Evolutionary conservation across 148 eudicot species (phyloP).

Genomic region (Suaeda aralocaspica): DNA sequence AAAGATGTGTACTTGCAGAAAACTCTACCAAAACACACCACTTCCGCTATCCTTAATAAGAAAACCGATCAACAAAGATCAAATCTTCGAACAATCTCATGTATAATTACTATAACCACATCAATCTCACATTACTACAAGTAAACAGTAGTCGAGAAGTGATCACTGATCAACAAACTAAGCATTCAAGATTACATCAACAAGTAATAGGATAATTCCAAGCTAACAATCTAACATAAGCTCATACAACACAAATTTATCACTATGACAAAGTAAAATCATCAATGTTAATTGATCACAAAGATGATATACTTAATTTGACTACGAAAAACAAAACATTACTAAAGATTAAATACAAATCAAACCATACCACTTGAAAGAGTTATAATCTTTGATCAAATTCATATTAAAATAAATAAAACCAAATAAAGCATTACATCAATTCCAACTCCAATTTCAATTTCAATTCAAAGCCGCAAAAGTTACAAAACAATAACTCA

Average conservation of each 20-base stretch:
- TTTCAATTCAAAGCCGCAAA: conserved; percentile 4
- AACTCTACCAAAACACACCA: no score
- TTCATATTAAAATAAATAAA: background rate
- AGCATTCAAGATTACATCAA: no score
- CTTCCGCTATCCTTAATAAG: no score
- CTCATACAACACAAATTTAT: background rate
- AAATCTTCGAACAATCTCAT: no score
- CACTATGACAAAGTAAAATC: background rate
- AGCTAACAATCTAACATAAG: background rate
- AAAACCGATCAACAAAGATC: no score
- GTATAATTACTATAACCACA: no score
- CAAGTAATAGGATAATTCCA: no score
- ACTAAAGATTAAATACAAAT: background rate
- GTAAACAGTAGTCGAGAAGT: no score
- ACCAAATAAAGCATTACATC: background rate
- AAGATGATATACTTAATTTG: background rate
- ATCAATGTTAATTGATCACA: background rate
- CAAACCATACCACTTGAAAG: background rate
- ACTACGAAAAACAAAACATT: background rate
- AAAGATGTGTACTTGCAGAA: no score
- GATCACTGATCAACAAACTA: no score
- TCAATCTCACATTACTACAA: no score
- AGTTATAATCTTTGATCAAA: background rate
- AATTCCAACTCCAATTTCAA: no score
- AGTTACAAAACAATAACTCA: background rate